Percentiles rank a stretch among this genome's conserved stretches.
phyloP scores from a whole-genome alignment of 2,329 filamentous ascomycete species.

The Elsinoe perseae region DNA sequence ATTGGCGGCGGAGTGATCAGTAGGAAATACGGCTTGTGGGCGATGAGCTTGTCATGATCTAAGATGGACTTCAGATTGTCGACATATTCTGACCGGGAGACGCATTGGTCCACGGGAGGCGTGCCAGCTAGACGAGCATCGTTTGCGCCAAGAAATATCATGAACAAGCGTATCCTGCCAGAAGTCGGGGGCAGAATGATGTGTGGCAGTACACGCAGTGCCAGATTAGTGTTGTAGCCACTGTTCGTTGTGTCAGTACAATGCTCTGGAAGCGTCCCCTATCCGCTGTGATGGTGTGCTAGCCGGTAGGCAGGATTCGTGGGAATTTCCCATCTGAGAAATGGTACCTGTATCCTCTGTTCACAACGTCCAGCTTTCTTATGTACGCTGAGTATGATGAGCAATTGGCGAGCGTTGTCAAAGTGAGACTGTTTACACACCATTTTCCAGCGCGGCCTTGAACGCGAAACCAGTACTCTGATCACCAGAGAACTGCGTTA shows the following conservation, averaged over 20 bases:
- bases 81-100: constrained; percentile 68
- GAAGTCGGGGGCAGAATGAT: constrained; percentile 61
- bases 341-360: constrained; percentile 64
- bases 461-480: constrained; percentile 65
- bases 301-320: not conserved
- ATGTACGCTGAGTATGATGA: constrained; percentile 52
- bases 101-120: constrained; percentile 58
- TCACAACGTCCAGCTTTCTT: constrained; percentile 75
- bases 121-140: constrained; percentile 65
- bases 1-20: constrained; percentile 76
- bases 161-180: constrained; percentile 58
- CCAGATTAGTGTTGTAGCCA: constrained; percentile 76
- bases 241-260: constrained; percentile 30
- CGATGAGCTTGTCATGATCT: constrained; percentile 59
- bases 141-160: constrained; percentile 82
- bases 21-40: constrained; percentile 62
- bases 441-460: constrained; percentile 60
- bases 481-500: constrained; percentile 62
- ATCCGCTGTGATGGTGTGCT: constrained; percentile 1
- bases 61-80: constrained; percentile 65
- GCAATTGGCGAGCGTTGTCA: not conserved
- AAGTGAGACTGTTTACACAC: constrained; percentile 40
- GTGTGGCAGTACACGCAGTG: constrained; percentile 58
- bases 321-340: constrained; percentile 15
- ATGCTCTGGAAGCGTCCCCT: not conserved